Base-by-base conservation (phyloP, 768 basidiomycete species). In the Lentinula raphanica region DNA sequence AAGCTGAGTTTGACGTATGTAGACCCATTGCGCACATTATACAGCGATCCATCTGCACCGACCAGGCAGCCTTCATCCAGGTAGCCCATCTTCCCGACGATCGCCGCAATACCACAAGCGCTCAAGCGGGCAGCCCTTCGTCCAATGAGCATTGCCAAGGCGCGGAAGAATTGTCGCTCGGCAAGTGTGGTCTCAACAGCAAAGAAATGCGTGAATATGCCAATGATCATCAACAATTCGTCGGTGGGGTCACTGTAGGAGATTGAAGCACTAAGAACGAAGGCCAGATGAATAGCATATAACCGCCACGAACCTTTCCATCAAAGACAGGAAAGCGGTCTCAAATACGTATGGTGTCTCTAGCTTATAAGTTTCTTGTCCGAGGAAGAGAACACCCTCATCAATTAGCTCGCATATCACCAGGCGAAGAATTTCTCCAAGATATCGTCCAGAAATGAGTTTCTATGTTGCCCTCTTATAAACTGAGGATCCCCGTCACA, bases 351-450 rank as follows among this genome's bases (percentile, higher is more conserved):
- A 94, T 19, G 94, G 84, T 63, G 83, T 91, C 73, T 98, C 95
- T 38, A 99, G 84, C 78, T 98, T 98, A 83, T 98, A 98, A 1
- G 96, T 97, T 71, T 96, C 93, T 73, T 99, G 96, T 25, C 97
- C 95, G 29, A 97, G 82, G 86, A 99, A 99, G 54, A 99, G 83
- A 19, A 95, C 90, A 72, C 96, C 97, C 63, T 94, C 90, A 68
- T 97, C 95, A 68, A 97, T 94, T 49, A 99, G 85, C 71, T 99
- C 96, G 68, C 88, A 91, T 59, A 99, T 82, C 63, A 98, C 88
- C 28, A 98, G 78, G n/a, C 96, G 88, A 63, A 98, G 80, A 65
- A 98, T 94, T 74, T 99, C 96, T 59, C 96, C 96, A 35, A 99
- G 84, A 69, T 97, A 97, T 55, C 93, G 87, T 51, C 94, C 94